Conservation (phyloP, 1,284 basidiomycete species). For the Meripilus lineatus region DNA sequence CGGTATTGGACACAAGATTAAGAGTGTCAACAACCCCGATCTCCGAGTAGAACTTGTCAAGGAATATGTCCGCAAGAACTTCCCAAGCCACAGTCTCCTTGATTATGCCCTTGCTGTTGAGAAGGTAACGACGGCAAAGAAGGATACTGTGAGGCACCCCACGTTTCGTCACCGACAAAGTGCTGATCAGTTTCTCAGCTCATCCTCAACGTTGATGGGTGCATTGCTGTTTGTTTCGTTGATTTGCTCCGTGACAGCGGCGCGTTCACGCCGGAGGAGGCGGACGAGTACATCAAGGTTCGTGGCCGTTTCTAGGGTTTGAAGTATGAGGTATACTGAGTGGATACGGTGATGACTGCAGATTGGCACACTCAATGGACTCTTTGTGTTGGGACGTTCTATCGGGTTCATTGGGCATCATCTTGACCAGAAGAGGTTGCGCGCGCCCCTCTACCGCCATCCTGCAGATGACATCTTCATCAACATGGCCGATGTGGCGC, state of each 20-base stretch:
- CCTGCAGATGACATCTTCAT: constrained; percentile 85
- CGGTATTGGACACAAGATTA: constrained; percentile 99
- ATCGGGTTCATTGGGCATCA: constrained; percentile 97
- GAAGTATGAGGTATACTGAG: background rate
- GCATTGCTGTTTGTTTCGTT: constrained; percentile 97
- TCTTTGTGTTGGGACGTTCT: constrained; percentile 95
- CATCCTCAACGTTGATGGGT: constrained; percentile 96
- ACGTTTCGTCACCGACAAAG: constrained; percentile 12
- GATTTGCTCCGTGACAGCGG: constrained; percentile 91
- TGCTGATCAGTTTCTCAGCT: constrained; percentile 36
- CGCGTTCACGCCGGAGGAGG: constrained; percentile 95
- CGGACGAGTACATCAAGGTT: constrained; percentile 94
- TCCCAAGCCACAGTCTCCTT: constrained; percentile 89
- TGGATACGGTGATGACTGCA: constrained; percentile 20
- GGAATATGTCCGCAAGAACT: constrained; percentile 94
- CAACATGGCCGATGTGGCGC: constrained; percentile 78
- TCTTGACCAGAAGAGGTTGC: constrained; percentile 92
- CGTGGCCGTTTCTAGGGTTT: constrained; percentile 23
- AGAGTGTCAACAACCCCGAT: constrained; percentile 97
- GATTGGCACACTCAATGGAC: constrained; percentile 91
- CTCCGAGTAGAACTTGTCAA: constrained; percentile 97
- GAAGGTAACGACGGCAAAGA: constrained; percentile 97
- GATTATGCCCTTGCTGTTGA: constrained; percentile 99
- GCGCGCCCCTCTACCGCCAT: constrained; percentile 89
- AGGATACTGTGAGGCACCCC: constrained; percentile 71